Percentiles rank a stretch among this genome's conserved stretches.
phyloP scores from a whole-genome alignment of 2,329 filamentous ascomycete species.

The Alternaria sp. region DNA sequence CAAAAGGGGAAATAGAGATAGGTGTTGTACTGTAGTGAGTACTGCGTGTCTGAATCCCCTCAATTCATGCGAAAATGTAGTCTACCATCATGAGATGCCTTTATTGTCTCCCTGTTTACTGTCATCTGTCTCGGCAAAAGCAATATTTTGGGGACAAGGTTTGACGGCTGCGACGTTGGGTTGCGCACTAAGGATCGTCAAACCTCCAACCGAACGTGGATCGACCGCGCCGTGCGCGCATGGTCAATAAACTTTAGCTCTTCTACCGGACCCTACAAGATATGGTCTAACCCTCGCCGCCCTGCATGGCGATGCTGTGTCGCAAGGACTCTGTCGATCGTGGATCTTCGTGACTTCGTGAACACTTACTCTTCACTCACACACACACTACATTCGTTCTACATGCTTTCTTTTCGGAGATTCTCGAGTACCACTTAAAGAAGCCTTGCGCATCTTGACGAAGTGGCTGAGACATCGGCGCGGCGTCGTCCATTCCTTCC shows the following conservation, averaged over 20 bases:
- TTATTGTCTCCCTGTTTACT: constrained; percentile 15
- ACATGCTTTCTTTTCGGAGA: constrained; percentile 12
- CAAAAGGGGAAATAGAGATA: not conserved
- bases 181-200: constrained; percentile 33
- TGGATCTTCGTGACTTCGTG: constrained; percentile 21
- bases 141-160: constrained; percentile 26
- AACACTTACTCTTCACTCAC: constrained; percentile 16
- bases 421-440: constrained; percentile 4
- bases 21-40: not conserved
- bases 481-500: constrained; percentile 11
- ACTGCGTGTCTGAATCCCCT: not conserved
- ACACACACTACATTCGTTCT: constrained; percentile 27
- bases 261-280: constrained; percentile 33
- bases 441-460: constrained; percentile 11
- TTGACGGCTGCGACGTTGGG: constrained; percentile 33
- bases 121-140: constrained; percentile 21
- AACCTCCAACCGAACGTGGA: constrained; percentile 34
- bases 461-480: constrained; percentile 13
- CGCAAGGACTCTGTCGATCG: constrained; percentile 29
- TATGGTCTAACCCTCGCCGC: constrained; percentile 29
- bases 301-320: constrained; percentile 27
- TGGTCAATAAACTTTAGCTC: constrained; percentile 37
- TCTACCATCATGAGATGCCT: constrained; percentile 2
- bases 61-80: not conserved
- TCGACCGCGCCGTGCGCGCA: constrained; percentile 25